phyloP scores from a whole-genome alignment of 192 early-diverging fungal species.

The Chytriomyces hyalinus region DNA sequence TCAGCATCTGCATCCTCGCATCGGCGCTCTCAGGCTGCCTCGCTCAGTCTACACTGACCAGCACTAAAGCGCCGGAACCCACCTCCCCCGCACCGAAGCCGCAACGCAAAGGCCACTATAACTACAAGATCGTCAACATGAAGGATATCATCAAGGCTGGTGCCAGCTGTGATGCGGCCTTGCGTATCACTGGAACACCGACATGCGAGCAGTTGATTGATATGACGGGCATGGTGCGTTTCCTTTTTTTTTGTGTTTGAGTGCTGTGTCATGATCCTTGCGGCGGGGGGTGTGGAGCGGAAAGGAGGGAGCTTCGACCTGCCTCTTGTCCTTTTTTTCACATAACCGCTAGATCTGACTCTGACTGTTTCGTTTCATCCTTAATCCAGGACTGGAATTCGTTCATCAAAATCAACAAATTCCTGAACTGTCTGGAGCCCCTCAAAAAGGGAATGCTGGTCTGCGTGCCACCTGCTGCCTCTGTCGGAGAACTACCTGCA shows the following conservation, averaged over 20 bases:
- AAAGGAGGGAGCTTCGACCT: background rate
- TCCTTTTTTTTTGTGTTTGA: too few species aligned
- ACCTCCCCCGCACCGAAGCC: background rate
- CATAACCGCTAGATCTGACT: too few species aligned
- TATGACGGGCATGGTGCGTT: background rate
- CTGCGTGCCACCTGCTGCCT: background rate
- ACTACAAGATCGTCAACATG: slow-evolving; percentile 14
- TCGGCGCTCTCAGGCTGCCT: background rate
- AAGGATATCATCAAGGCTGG: background rate
- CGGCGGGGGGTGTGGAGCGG: too few species aligned
- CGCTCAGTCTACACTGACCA: background rate
- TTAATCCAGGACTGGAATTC: background rate
- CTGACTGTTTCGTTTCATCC: too few species aligned
- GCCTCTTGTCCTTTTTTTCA: too few species aligned
- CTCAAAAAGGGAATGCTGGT: slow-evolving; percentile 4
- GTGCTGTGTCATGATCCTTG: too few species aligned
- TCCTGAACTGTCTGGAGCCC: background rate
- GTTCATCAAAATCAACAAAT: background rate
- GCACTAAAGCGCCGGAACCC: background rate
- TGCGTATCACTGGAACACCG: slow-evolving; percentile 12
- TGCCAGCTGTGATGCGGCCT: background rate
- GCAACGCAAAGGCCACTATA: background rate
- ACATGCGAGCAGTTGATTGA: slow-evolving; percentile 21
- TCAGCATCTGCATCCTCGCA: background rate
- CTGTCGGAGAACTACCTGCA: background rate